These are phyloP conservation scores for Ophiostoma perfectum DNA, from an alignment of 2,329 filamentous ascomycete species.

Conservation along the genomic window DNA sequence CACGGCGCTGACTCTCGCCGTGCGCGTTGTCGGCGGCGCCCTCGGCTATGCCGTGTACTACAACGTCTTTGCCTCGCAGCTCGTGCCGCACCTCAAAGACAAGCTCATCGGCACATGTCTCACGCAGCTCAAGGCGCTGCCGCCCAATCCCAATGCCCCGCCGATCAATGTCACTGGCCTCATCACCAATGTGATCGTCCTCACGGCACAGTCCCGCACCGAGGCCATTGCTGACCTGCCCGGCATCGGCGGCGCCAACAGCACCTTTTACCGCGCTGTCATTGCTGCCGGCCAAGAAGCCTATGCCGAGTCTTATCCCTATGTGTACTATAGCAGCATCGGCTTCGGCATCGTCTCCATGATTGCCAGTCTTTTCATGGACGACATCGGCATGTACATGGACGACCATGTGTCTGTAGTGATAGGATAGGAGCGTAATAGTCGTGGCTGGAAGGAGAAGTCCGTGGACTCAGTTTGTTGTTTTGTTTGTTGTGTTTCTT, in stretches of 20 bases:
- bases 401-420: conserved; percentile 53
- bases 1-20: conserved; percentile 61
- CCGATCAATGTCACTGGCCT: conserved; percentile 19
- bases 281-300: conserved; percentile 51
- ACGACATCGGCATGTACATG: conserved; percentile 54
- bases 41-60: conserved; percentile 58
- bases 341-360: conserved; percentile 53
- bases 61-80: conserved; percentile 48
- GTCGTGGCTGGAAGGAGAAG: no score
- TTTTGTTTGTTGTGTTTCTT: not conserved
- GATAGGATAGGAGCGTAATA: conserved; percentile 28
- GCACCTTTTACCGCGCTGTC: conserved; percentile 36
- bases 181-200: conserved; percentile 41
- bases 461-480: not conserved
- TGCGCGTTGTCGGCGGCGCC: conserved; percentile 62
- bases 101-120: conserved; percentile 49
- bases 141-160: conserved; percentile 5
- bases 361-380: conserved; percentile 53
- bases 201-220: conserved; percentile 50
- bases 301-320: conserved; percentile 54
- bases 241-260: conserved; percentile 41
- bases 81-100: conserved; percentile 40
- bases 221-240: conserved; percentile 44
- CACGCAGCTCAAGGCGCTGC: conserved; percentile 36
- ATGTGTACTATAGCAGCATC: conserved; percentile 58